phyloP scores from a whole-genome alignment of 768 basidiomycete species.

The Psilocybe cubensis region DNA sequence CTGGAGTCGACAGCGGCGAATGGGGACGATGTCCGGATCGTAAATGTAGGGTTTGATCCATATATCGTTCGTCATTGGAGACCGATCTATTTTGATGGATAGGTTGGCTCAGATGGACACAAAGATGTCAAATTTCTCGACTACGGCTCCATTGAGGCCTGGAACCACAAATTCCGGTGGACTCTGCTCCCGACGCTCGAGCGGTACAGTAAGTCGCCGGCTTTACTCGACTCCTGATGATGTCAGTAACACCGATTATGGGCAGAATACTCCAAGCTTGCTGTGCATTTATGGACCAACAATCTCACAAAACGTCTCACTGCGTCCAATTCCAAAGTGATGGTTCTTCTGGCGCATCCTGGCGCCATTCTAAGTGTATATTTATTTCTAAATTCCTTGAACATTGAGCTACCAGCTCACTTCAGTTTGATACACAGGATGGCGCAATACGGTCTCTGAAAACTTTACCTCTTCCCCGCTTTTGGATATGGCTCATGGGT shows the following conservation, averaged over 20 bases:
- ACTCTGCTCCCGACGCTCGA: conserved; percentile 17
- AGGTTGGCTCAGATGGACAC: conserved; percentile 22
- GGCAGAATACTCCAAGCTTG: conserved; percentile 26
- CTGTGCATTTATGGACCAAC: conserved; percentile 27
- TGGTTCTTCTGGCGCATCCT: conserved; percentile 21
- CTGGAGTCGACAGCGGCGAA: conserved; percentile 24
- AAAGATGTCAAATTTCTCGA: conserved; percentile 17
- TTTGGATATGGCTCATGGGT: conserved; percentile 26
- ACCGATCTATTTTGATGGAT: background rate
- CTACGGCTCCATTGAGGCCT: conserved; percentile 22
- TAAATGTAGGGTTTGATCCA: conserved; percentile 16
- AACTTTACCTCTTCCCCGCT: conserved; percentile 19
- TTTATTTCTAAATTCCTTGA: background rate
- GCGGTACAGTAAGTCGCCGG: conserved; percentile 19
- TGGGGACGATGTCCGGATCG: conserved; percentile 23
- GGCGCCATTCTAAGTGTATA: conserved; percentile 25
- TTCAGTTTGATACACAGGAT: conserved; percentile 7
- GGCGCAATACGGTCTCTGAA: conserved; percentile 22
- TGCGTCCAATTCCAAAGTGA: conserved; percentile 13
- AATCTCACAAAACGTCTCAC: conserved; percentile 24
- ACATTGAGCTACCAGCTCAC: background rate
- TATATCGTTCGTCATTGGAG: background rate
- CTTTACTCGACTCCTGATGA: background rate
- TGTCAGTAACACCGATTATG: background rate
- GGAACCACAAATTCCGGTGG: conserved; percentile 21